Percentiles rank a stretch among this genome's conserved stretches.
Evolutionary conservation across 305 asterid genomes (phyloP).

Genomic region (Rubia occidens): DNA sequence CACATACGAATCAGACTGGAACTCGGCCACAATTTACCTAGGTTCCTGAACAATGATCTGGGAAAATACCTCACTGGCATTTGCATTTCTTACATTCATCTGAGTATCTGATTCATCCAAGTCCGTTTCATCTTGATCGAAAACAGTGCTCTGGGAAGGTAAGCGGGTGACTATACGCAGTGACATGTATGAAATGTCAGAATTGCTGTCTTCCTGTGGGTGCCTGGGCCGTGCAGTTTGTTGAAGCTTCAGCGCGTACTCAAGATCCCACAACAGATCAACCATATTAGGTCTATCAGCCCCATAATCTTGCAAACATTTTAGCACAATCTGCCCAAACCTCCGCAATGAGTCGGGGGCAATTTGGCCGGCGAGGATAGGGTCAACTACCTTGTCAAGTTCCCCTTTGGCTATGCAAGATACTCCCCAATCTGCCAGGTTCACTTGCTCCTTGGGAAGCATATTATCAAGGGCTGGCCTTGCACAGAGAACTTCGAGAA

Average conservation of each 20-base stretch:
- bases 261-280: conserved; percentile 8
- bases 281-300: conserved; percentile 5
- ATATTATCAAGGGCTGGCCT: conserved; percentile 12
- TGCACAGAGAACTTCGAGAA: conserved; percentile 7
- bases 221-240: neutral
- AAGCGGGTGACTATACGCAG: neutral
- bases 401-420: neutral
- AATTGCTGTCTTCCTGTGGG: conserved; percentile 6
- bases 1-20: neutral
- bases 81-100: neutral
- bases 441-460: conserved; percentile 5
- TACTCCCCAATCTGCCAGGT: conserved; percentile 11
- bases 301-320: neutral
- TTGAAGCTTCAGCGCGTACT: conserved; percentile 3
- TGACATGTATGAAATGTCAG: neutral
- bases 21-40: neutral
- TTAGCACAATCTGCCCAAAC: conserved; percentile 6
- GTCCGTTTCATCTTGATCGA: neutral
- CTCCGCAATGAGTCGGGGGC: neutral
- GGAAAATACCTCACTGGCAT: neutral
- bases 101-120: neutral
- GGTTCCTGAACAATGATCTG: conserved; percentile 4
- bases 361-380: neutral
- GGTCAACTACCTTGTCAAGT: conserved; percentile 6
- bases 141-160: neutral